Conservation (phyloP, 1,284 basidiomycete genomes). For the Pseudozyma tsukubaensis region DNA sequence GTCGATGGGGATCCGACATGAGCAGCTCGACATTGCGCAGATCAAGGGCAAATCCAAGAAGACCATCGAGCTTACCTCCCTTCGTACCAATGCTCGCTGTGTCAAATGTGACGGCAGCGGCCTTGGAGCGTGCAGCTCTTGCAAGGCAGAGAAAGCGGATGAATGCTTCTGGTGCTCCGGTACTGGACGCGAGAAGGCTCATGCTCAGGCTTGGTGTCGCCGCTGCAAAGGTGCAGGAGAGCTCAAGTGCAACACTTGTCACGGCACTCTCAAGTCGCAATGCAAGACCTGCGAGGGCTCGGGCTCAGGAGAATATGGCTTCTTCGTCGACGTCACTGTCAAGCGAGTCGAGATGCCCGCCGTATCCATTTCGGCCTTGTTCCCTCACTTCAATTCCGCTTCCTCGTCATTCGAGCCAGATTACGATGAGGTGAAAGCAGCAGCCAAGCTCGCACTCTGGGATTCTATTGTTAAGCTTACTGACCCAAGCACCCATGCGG, state of each 20-base stretch:
- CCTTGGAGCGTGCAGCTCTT: slow-evolving; percentile 36
- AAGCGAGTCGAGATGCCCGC: slow-evolving; percentile 56
- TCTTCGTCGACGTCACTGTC: slow-evolving; percentile 55
- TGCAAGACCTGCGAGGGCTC: slow-evolving; percentile 52
- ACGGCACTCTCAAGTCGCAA: slow-evolving; percentile 34
- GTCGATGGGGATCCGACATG: slow-evolving; percentile 51
- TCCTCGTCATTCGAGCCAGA: slow-evolving; percentile 14
- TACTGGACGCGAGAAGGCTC: slow-evolving; percentile 52
- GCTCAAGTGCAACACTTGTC: slow-evolving; percentile 54
- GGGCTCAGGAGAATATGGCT: slow-evolving; percentile 50
- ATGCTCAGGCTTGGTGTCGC: slow-evolving; percentile 41
- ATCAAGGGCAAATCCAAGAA: slow-evolving; percentile 52
- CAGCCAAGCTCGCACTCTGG: slow-evolving; percentile 42
- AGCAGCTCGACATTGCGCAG: slow-evolving; percentile 45
- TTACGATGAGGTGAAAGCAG: slow-evolving; percentile 43
- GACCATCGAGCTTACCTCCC: slow-evolving; percentile 51
- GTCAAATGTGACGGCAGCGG: slow-evolving; percentile 43
- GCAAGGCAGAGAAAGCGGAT: slow-evolving; percentile 52
- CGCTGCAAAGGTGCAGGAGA: slow-evolving; percentile 54
- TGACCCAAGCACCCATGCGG: slow-evolving; percentile 14
- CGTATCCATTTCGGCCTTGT: slow-evolving; percentile 42
- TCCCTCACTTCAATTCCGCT: slow-evolving; percentile 23
- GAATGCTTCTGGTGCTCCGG: slow-evolving; percentile 62
- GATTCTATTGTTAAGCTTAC: slow-evolving; percentile 49
- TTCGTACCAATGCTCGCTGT: slow-evolving; percentile 48